Percentiles rank a stretch among this genome's conserved stretches.
phyloP scores from a whole-genome alignment of 305 asterid species.

The Solanum hybrid region DNA sequence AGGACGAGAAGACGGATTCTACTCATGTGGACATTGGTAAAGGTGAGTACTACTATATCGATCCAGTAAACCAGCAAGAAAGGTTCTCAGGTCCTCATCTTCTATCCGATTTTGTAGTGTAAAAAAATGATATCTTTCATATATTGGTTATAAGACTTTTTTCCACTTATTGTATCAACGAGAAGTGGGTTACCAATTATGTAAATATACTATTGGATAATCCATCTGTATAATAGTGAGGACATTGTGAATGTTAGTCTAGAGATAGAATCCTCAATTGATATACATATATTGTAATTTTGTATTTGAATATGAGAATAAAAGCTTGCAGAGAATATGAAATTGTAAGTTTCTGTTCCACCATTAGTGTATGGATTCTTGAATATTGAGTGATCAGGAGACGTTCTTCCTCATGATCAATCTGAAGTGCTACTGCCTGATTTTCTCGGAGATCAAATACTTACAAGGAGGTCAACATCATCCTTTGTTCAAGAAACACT shows the following conservation, averaged over 20 bases:
- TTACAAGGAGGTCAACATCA: neutral
- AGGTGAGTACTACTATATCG: slow-evolving; percentile 36
- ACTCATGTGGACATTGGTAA: slow-evolving; percentile 23
- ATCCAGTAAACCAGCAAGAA: slow-evolving; percentile 44
- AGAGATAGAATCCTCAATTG: neutral
- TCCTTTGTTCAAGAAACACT: neutral
- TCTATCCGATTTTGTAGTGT: slow-evolving; percentile 56
- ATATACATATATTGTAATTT: neutral
- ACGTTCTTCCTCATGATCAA: neutral
- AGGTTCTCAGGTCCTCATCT: slow-evolving; percentile 38
- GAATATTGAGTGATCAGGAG: neutral
- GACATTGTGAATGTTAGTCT: slow-evolving; percentile 6
- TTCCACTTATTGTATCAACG: neutral
- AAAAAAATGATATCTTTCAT: slow-evolving; percentile 11
- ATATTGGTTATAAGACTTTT: neutral
- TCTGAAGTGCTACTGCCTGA: neutral
- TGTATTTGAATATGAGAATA: slow-evolving; percentile 5
- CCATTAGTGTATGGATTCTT: neutral
- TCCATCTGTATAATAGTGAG: slow-evolving; percentile 7
- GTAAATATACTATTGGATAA: slow-evolving; percentile 6
- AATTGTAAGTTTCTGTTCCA: neutral
- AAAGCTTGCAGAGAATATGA: neutral
- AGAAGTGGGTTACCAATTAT: slow-evolving; percentile 7
- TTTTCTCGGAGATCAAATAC: neutral
- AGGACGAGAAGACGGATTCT: slow-evolving; percentile 15